A percentile compares a stretch with the other conserved stretches of the same genome.
Conservation (phyloP, 352 stramenopile genomes). For the Phytophthora megakarya region DNA sequence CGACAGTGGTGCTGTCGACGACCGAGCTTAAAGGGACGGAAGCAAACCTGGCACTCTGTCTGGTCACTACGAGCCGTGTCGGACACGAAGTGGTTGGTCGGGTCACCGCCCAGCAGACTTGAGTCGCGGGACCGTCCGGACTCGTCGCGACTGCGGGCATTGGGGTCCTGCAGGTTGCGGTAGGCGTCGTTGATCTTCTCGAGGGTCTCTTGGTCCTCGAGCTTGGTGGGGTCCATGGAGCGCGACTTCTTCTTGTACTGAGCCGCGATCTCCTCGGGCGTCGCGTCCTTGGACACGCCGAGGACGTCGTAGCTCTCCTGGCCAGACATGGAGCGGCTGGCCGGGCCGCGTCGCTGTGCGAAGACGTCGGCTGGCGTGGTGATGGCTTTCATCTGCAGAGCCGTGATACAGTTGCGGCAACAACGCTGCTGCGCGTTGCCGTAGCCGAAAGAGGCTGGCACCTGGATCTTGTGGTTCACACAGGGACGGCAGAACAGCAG, state of each 20-base stretch:
- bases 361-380: constrained; percentile 87
- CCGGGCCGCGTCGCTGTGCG: constrained; percentile 69
- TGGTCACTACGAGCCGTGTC: constrained; percentile 83
- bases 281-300: constrained; percentile 66
- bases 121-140: constrained; percentile 68
- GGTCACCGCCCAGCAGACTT: constrained; percentile 38
- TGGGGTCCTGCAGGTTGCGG: constrained; percentile 72
- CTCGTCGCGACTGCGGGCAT: constrained; percentile 56
- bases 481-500: constrained; percentile 82
- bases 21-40: constrained; percentile 86
- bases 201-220: constrained; percentile 69
- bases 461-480: constrained; percentile 86
- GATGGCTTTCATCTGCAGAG: constrained; percentile 87
- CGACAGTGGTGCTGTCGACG: constrained; percentile 85
- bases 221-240: constrained; percentile 64
- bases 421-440: constrained; percentile 73
- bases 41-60: constrained; percentile 90
- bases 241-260: constrained; percentile 79
- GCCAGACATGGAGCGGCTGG: constrained; percentile 48
- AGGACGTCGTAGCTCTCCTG: constrained; percentile 70
- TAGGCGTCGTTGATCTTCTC: constrained; percentile 84
- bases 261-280: constrained; percentile 73
- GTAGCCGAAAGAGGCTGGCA: constrained; percentile 83
- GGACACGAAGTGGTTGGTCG: constrained; percentile 55
- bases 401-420: constrained; percentile 83